Evolutionary conservation across 768 basidiomycete genomes (phyloP), one percentile per base, ranked within the genome.

Genomic region (Paxillus ammoniavirescens): DNA sequence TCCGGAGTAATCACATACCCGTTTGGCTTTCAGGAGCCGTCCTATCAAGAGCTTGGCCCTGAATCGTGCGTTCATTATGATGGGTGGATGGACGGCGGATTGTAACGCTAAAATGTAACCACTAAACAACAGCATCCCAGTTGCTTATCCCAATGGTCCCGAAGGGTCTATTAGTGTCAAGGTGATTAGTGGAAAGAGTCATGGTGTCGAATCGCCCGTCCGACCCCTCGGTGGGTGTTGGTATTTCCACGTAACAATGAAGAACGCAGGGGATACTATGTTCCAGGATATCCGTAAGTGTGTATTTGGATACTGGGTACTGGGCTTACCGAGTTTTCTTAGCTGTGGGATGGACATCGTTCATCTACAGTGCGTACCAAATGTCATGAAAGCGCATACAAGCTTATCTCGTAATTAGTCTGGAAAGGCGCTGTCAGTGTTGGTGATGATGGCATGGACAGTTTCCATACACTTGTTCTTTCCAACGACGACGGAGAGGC

Each of bases 161-260:
- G 79, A 87, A 40, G 90, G 90, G 5, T 78, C 80, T 12, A 74
- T 87, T 33, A 80, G 77, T 58, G 78, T 97, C 63, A 91, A 83
- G 64, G 87, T 98, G 38, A 91, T 98, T 60, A 93, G 90, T 57
- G 96, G 96, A 5, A 87, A 85, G 67, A 90, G 91, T 54, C 83
- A 94, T 59, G 93, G 90, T 12, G 77, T 84, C 13, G 87, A 88
- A 64, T 94, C 92, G 2, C 93, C 93, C 26, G 94, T 98, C 21
- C 77, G 88, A 45, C 92, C 92, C 0, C 80, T 94, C 0, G 95
- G 95, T 12, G 95, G 95, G 5, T 95, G 93, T 70, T 95, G 92
- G 91, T 97, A 83, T 71, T 86, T 95, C 73, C 91, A 95, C 64
- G 72, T 87, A 56, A 82, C 74, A 53, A 84, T 95, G 67, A 72